Percentiles rank a stretch among this genome's conserved stretches.
phyloP scores from a whole-genome alignment of 2,329 filamentous ascomycete genomes.

The Colletotrichum neosansevieriae region DNA sequence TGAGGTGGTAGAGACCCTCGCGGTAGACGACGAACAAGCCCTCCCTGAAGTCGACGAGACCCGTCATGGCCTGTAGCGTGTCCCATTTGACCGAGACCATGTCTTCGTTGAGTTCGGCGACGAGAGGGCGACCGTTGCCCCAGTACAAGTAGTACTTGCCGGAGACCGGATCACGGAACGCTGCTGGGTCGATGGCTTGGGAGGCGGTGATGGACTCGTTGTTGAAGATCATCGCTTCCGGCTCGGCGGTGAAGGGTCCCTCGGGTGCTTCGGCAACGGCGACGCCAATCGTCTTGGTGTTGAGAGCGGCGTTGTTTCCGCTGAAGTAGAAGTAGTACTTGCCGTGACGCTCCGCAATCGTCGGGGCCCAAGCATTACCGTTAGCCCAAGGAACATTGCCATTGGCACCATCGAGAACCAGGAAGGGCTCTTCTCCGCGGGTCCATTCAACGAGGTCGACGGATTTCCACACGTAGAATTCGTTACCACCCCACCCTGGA shows the following conservation, averaged over 20 bases:
- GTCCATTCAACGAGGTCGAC: slow-evolving; percentile 57
- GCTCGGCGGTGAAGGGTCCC: slow-evolving; percentile 69
- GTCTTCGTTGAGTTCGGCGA: slow-evolving; percentile 59
- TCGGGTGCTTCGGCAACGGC: slow-evolving; percentile 67
- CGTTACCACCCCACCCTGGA: slow-evolving; percentile 57
- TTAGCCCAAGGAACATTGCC: slow-evolving; percentile 73
- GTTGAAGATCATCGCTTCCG: slow-evolving; percentile 66
- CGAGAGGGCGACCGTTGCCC: slow-evolving; percentile 58
- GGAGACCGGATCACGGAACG: slow-evolving; percentile 69
- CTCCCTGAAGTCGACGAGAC: slow-evolving; percentile 58
- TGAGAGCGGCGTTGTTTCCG: slow-evolving; percentile 63
- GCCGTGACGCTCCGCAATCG: slow-evolving; percentile 68
- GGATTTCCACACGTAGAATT: slow-evolving; percentile 63
- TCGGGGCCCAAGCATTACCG: slow-evolving; percentile 76
- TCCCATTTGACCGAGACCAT: slow-evolving; percentile 58
- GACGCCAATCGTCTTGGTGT: slow-evolving; percentile 70
- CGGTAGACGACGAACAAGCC: slow-evolving; percentile 58
- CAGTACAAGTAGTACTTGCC: slow-evolving; percentile 73
- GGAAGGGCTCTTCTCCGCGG: slow-evolving; percentile 54
- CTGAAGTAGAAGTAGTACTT: slow-evolving; percentile 76
- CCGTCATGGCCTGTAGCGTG: slow-evolving; percentile 49
- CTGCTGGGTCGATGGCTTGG: slow-evolving; percentile 71
- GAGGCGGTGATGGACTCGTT: slow-evolving; percentile 54
- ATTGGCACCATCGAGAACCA: slow-evolving; percentile 57
- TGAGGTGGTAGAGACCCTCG: slow-evolving; percentile 59